phyloP scores from a whole-genome alignment of 768 basidiomycete species.

The Phaeotremella fagi region DNA sequence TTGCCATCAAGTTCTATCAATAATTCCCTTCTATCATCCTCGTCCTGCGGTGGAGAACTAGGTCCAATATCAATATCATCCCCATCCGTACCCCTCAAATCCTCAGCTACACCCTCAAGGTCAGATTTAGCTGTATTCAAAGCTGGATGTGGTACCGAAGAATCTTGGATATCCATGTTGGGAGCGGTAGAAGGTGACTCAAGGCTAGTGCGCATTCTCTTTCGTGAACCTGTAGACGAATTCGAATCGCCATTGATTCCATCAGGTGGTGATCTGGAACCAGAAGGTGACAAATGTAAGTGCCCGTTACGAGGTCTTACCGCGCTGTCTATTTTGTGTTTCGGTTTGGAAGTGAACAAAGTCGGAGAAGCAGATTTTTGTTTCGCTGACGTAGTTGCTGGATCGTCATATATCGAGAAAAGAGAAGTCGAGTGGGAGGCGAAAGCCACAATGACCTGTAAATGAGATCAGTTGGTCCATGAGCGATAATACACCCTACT shows the following conservation, averaged over 20 bases:
- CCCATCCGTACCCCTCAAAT: neutral
- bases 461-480: neutral
- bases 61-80: neutral
- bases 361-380: neutral
- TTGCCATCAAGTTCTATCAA: slow-evolving; percentile 7
- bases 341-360: neutral
- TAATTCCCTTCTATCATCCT: slow-evolving; percentile 13
- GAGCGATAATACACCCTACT: slow-evolving; percentile 1
- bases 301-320: no score
- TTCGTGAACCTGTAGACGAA: neutral
- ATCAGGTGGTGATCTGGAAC: no score
- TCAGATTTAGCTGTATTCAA: neutral
- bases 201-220: neutral
- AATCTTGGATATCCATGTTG: no score
- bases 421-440: slow-evolving; percentile 38
- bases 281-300: no score
- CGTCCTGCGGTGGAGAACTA: slow-evolving; percentile 1
- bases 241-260: neutral
- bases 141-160: no score
- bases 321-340: no score
- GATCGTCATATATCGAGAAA: slow-evolving; percentile 40
- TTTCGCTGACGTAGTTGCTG: slow-evolving; percentile 5
- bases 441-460: slow-evolving; percentile 35
- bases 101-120: neutral
- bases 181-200: no score